These are phyloP conservation scores for Nepenthes alata DNA, from an alignment of 179 eudicot species.

Conservation along the genomic window DNA sequence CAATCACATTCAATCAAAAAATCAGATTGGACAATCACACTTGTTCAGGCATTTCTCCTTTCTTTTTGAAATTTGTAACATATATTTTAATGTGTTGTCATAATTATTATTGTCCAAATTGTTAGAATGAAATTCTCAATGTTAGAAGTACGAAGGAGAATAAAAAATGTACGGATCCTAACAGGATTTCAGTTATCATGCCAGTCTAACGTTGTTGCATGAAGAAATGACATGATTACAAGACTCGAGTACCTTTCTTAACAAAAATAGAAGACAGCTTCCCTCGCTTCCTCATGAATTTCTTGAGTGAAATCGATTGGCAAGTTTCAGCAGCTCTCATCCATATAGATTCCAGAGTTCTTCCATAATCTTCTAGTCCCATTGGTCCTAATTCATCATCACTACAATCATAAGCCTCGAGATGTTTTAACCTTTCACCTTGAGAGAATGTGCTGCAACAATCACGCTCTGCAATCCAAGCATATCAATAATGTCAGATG, in stretches of 20 bases:
- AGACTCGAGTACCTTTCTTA: constrained; percentile 38
- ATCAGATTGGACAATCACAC: too few relatives aligned
- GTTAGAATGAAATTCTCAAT: too few relatives aligned
- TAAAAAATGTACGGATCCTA: neutral
- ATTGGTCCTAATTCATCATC: constrained; percentile 28
- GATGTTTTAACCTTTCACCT: constrained; percentile 60
- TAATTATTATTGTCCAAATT: too few relatives aligned
- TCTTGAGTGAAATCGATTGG: constrained; percentile 51
- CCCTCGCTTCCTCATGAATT: constrained; percentile 61
- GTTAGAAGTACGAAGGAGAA: neutral
- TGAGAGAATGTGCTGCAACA: constrained; percentile 70
- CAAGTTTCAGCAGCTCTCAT: constrained; percentile 52
- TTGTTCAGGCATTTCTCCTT: too few relatives aligned
- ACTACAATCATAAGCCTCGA: constrained; percentile 29
- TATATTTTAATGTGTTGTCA: too few relatives aligned
- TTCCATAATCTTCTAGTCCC: constrained; percentile 30
- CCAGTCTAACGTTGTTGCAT: too few relatives aligned
- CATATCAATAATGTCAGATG: neutral
- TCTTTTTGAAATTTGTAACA: too few relatives aligned
- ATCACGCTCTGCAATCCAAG: constrained; percentile 56
- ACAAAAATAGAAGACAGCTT: constrained; percentile 59
- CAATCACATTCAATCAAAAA: too few relatives aligned
- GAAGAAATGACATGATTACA: too few relatives aligned
- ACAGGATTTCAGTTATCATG: neutral
- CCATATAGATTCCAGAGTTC: constrained; percentile 65